Conservation (phyloP, 2,329 filamentous ascomycete species). For the Septoria petroselini region DNA sequence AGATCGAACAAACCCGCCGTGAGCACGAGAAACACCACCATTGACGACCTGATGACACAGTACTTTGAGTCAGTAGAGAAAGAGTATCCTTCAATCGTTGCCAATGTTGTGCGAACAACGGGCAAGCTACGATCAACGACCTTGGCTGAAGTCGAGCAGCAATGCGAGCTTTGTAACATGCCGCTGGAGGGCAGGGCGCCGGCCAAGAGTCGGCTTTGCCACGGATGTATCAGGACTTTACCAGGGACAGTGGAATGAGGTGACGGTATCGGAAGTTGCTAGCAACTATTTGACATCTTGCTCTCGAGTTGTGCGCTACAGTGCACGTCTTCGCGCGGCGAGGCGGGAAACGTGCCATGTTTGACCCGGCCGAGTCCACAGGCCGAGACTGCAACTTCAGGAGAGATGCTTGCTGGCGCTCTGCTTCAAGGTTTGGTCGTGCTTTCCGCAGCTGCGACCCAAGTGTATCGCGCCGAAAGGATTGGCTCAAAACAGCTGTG, state of each 20-base stretch:
- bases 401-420: too few relatives aligned
- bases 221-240: constrained; percentile 58
- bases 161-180: constrained; percentile 68
- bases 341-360: too few relatives aligned
- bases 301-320: too few relatives aligned
- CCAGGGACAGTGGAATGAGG: constrained; percentile 16
- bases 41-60: constrained; percentile 83
- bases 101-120: constrained; percentile 92
- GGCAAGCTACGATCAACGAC: constrained; percentile 64
- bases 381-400: too few relatives aligned
- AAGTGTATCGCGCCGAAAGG: too few relatives aligned
- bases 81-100: constrained; percentile 84
- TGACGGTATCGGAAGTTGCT: neutral
- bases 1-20: constrained; percentile 41
- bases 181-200: constrained; percentile 48
- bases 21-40: constrained; percentile 75
- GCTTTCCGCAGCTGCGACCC: too few relatives aligned
- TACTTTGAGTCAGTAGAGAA: constrained; percentile 86
- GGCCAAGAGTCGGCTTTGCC: constrained; percentile 55
- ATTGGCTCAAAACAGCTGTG: too few relatives aligned
- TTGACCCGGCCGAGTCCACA: too few relatives aligned
- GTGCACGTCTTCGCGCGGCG: too few relatives aligned
- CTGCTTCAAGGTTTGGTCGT: too few relatives aligned
- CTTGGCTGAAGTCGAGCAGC: constrained; percentile 34
- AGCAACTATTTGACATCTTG: too few relatives aligned